Evolutionary conservation across 352 stramenopile species (phyloP), one percentile per base, ranked within the genome.

Genomic region (Phytophthora podocarpi): DNA sequence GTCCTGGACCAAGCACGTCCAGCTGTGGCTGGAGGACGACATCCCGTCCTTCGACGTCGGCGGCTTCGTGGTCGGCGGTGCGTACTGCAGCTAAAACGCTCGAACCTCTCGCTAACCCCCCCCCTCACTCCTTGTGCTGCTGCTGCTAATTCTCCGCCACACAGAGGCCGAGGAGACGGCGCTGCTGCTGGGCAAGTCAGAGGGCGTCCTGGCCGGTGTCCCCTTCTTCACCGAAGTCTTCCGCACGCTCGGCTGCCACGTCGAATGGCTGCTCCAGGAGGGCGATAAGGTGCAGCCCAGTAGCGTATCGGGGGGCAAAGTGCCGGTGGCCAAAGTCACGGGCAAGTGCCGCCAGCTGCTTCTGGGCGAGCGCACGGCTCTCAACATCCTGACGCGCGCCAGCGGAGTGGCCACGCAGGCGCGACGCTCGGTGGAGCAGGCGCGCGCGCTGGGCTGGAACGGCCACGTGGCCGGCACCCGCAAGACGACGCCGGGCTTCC

Each of bases 401-500:
- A 98, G 90, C 37, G 97, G 97, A 46, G 96, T 99, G 30, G 97
- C 97, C 13, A 99, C 96, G 20, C 77, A 88, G 68, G 85, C 85
- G 3, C 70, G 75, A 46, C 70, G 65, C n/a, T 85, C 82, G 21
- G 82, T 93, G 37, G 67, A 88, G 31, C 75, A 88, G 48, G 85
- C 80, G 26, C 78, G 85, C 18, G 68, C 56, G 4, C 65, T 91
- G 46, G 82, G 83, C 32, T 97, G 97, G 97, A 80, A 91, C 21
- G 97, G 97, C 52, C 85, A 94, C 66, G 91, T 99, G 27, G 96
- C 97, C 20, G 97, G 96, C 39, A 99, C 97, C 46, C 85, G 97
- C 56, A 99, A 99, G 85, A 99, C 97, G 31, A 99, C 97, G 35
- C 97, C 97, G 9, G 97, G 97, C 64, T 99, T 99, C 73, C 87